phyloP scores from a whole-genome alignment of 2,329 filamentous ascomycete genomes.

The Cercospora janseana region DNA sequence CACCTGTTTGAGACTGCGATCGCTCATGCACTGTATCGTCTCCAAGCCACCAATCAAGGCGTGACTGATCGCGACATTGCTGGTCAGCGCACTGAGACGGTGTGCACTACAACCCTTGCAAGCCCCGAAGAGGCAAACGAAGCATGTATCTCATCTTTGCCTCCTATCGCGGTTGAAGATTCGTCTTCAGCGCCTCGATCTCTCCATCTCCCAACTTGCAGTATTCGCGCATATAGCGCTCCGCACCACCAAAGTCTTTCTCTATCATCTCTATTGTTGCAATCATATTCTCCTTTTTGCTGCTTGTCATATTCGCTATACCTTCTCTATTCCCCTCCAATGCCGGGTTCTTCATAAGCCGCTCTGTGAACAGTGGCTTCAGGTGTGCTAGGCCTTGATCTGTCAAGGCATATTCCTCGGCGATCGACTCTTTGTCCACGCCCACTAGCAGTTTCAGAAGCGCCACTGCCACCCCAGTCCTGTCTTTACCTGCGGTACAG shows the following conservation, averaged over 20 bases:
- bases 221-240: constrained; percentile 59
- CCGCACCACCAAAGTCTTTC: constrained; percentile 60
- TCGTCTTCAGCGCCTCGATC: constrained; percentile 53
- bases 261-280: constrained; percentile 55
- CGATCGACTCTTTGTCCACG: constrained; percentile 59
- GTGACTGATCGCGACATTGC: too few species aligned
- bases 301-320: constrained; percentile 46
- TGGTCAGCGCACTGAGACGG: too few species aligned
- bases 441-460: constrained; percentile 64
- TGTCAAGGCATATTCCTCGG: constrained; percentile 67
- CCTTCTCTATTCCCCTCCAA: constrained; percentile 49
- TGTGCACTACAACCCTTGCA: too few species aligned
- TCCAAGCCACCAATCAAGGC: too few species aligned
- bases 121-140: too few species aligned
- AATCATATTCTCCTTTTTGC: constrained; percentile 52
- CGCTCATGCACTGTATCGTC: too few species aligned
- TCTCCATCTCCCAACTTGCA: constrained; percentile 59
- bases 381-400: constrained; percentile 55
- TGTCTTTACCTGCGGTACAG: constrained; percentile 75
- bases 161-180: constrained; percentile 46
- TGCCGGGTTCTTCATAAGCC: constrained; percentile 53
- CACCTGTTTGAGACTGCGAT: too few species aligned
- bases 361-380: constrained; percentile 49
- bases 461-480: constrained; percentile 69
- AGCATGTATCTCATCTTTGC: too few species aligned